Conservation (phyloP, 176 grass and related monocot species). For the Oropetium thomaeum region DNA sequence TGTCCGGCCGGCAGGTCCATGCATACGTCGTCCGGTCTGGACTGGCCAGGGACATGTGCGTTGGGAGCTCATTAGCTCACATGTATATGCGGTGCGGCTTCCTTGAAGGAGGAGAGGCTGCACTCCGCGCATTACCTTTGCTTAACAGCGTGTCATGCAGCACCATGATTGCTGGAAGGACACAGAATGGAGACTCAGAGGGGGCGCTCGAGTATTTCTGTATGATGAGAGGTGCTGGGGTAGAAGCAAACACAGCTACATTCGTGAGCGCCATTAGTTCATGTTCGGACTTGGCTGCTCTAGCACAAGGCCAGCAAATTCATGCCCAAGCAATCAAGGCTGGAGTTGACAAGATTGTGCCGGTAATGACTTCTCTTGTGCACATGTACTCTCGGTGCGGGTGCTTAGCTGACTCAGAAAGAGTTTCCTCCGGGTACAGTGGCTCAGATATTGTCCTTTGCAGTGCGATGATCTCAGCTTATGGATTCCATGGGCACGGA, state of each 20-base stretch:
- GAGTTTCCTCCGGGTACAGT: slow-evolving; percentile 31
- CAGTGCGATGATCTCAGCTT: slow-evolving; percentile 61
- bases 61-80: slow-evolving; percentile 54
- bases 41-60: slow-evolving; percentile 52
- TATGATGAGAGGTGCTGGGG: slow-evolving; percentile 52
- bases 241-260: slow-evolving; percentile 40
- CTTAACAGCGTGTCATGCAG: slow-evolving; percentile 55
- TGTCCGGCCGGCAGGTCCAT: slow-evolving; percentile 50
- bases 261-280: slow-evolving; percentile 55
- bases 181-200: slow-evolving; percentile 61
- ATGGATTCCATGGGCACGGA: slow-evolving; percentile 67
- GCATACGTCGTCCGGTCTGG: slow-evolving; percentile 38
- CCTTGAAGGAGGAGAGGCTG: slow-evolving; percentile 41
- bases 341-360: slow-evolving; percentile 40
- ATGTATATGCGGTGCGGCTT: slow-evolving; percentile 64
- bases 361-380: slow-evolving; percentile 53
- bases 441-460: slow-evolving; percentile 48
- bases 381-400: slow-evolving; percentile 69
- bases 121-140: slow-evolving; percentile 32
- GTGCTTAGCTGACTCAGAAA: slow-evolving; percentile 55
- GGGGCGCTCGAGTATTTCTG: slow-evolving; percentile 57
- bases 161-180: slow-evolving; percentile 53
- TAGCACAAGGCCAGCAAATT: slow-evolving; percentile 57
- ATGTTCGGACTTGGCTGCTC: slow-evolving; percentile 61
- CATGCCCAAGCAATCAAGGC: slow-evolving; percentile 48